Percentiles rank a stretch among this genome's conserved stretches.
Conservation (phyloP, 1,284 basidiomycete genomes). For the Sporisorium graminicola region DNA sequence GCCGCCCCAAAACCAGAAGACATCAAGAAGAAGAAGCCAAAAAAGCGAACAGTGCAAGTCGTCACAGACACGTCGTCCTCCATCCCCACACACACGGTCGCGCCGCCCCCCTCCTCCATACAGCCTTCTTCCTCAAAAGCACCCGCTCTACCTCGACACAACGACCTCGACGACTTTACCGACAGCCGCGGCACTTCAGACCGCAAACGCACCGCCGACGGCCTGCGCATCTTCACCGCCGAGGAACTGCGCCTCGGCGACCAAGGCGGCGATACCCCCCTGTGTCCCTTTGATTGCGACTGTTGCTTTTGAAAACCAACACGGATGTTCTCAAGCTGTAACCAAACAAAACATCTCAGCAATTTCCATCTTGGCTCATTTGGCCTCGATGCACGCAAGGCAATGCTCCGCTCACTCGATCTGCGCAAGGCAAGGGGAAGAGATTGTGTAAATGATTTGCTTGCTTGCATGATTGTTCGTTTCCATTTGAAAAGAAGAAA, state of each 20-base stretch:
- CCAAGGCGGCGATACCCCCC: conserved; percentile 20
- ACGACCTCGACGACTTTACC: conserved; percentile 26
- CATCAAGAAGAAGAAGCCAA: conserved; percentile 2
- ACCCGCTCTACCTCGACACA: not conserved
- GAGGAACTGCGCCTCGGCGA: conserved; percentile 20
- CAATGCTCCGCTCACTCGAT: too few relatives aligned
- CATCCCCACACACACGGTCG: not conserved
- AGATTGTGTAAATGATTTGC: too few relatives aligned
- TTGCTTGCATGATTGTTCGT: too few relatives aligned
- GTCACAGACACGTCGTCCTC: conserved; percentile 18
- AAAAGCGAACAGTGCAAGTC: conserved; percentile 11
- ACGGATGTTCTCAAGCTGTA: too few relatives aligned
- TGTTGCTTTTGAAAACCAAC: conserved; percentile 24
- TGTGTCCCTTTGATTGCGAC: conserved; percentile 47
- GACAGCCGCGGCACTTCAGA: conserved; percentile 16
- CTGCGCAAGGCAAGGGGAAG: too few relatives aligned
- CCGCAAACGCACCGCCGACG: conserved; percentile 33
- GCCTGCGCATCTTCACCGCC: conserved; percentile 29
- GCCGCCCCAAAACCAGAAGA: not conserved
- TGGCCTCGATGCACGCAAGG: too few relatives aligned
- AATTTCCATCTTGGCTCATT: too few relatives aligned
- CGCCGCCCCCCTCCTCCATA: not conserved
- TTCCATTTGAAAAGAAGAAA: too few relatives aligned
- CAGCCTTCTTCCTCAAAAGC: not conserved
- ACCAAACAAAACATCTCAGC: too few relatives aligned